Base-by-base conservation (phyloP, 2,329 filamentous ascomycete genomes). In the Penicillium sp. region DNA sequence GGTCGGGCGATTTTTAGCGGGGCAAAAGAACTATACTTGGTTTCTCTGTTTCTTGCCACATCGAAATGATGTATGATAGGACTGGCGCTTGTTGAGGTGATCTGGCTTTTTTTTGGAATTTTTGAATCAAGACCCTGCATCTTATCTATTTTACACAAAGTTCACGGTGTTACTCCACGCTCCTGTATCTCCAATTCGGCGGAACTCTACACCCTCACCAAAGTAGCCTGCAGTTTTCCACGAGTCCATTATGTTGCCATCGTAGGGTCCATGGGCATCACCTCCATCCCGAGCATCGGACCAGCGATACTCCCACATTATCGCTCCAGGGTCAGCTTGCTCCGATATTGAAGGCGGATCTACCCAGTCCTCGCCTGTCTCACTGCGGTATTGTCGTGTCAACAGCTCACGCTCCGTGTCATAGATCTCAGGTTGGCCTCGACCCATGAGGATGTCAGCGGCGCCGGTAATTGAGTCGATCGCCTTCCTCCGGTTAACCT, bases 151-250 rank as follows among this genome's bases (percentile, higher is more conserved):
- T 76, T 66, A 80, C 56, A 72, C 68, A 67, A 84, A 84, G 41
- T 64, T 65, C 31, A 70, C 74, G 13, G 73, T 65, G 42, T 69
- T 68, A 47, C 62, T 75, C 83, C 83, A 86, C 9, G 68, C 67
- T 18, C 69, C 74, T 20, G 77, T 76, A 37, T 77, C 74, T 9
- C 78, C 80, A 6, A 72, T 77, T 50, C 70, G 74, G 54, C 82
- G 78, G 59, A 91, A 90, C 64, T 90, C 91, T 20, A 95, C 89
- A 0, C 87, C 69, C 54, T 93, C 85, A 10, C 84, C 86, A 69
- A 98, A 98, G 66, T 97, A 97, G 2, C 93, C 93, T 20, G 89
- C 89, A 52, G 87, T 82, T 57, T 86, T 82, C 93, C 93, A 98
- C 2, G 87, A 86, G 59, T 83, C 81, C 93, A 98, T 97, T 29